Percentiles rank a stretch among this genome's conserved stretches.
Evolutionary conservation across 2,329 filamentous ascomycete species (phyloP).

Genomic region (Cladosporium austrohemisphaericum): DNA sequence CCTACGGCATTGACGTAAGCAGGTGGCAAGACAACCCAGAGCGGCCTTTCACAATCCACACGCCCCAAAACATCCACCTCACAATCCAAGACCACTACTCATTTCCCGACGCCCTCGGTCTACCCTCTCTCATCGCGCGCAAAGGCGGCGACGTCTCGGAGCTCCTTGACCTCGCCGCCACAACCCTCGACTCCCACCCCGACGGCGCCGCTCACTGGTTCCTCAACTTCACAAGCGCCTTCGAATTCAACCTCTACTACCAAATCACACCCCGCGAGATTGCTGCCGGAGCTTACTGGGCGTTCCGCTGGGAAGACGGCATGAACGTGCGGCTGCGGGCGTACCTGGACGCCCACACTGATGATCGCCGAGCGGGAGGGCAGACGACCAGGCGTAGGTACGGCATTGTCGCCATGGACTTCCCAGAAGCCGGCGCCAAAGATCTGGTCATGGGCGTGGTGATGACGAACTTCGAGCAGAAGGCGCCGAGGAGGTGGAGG

Average conservation of each 20-base stretch:
- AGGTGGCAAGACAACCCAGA: constrained; percentile 35
- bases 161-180: constrained; percentile 37
- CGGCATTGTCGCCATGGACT: constrained; percentile 37
- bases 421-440: constrained; percentile 35
- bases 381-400: constrained; percentile 29
- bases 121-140: constrained; percentile 38
- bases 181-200: constrained; percentile 18
- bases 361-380: background rate
- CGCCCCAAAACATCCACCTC: constrained; percentile 35
- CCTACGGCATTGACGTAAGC: constrained; percentile 33
- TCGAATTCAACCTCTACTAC: constrained; percentile 39
- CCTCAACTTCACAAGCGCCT: constrained; percentile 45
- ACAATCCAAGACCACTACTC: constrained; percentile 50
- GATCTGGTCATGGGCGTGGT: constrained; percentile 42
- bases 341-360: constrained; percentile 23
- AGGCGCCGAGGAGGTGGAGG: background rate
- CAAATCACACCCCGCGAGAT: constrained; percentile 37
- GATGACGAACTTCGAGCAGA: constrained; percentile 36
- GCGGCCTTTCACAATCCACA: constrained; percentile 36
- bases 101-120: constrained; percentile 36
- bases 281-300: constrained; percentile 43
- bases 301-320: constrained; percentile 42
- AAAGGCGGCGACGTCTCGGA: constrained; percentile 40
- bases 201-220: constrained; percentile 33
- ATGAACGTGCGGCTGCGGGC: constrained; percentile 41